Percentiles rank a stretch among this genome's conserved stretches.
Conservation (phyloP, 1,139 yeast species). For the Hanseniaspora sp. region DNA sequence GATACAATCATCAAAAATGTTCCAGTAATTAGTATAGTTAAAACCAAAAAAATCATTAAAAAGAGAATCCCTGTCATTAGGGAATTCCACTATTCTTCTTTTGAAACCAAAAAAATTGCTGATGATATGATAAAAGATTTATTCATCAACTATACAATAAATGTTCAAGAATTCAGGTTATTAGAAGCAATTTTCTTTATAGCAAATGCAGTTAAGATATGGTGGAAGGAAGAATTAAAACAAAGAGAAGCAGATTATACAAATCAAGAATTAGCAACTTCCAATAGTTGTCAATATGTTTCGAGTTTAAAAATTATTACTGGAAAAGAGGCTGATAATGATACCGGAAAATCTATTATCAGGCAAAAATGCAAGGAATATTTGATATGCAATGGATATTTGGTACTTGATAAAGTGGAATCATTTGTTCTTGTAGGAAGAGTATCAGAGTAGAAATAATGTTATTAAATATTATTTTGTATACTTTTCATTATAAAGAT, state of each 20-base stretch:
- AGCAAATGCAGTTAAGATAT: conserved; percentile 31
- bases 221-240: conserved; percentile 47
- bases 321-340: not conserved
- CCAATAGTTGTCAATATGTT: not conserved
- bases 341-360: not conserved
- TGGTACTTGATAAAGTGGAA: not conserved
- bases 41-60: not conserved
- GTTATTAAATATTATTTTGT: no score
- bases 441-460: not conserved
- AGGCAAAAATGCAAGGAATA: not conserved
- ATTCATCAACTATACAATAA: conserved; percentile 30
- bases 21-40: not conserved
- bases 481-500: not conserved
- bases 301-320: not conserved
- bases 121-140: conserved; percentile 18
- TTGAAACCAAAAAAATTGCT: conserved; percentile 17
- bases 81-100: not conserved
- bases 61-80: not conserved
- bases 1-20: not conserved
- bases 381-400: not conserved
- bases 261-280: not conserved
- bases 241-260: conserved; percentile 28
- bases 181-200: conserved; percentile 35
- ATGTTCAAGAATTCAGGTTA: conserved; percentile 43
- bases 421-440: not conserved